Conservation (phyloP, 129 eudicot species). For the Flaveria trinervia region DNA sequence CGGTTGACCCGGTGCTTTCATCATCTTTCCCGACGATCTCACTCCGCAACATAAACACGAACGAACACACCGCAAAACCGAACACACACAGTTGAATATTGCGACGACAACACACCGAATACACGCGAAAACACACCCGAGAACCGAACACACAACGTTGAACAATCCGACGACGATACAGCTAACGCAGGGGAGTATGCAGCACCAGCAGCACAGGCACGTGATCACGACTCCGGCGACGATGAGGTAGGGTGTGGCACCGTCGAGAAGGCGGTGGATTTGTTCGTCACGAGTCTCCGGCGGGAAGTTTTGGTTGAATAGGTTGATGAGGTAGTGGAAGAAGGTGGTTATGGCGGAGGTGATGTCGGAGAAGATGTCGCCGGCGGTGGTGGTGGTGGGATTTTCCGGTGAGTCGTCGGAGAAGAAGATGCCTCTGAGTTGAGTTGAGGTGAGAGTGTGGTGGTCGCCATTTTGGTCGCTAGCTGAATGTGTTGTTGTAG, state of each 20-base stretch:
- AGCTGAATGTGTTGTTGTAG: neutral
- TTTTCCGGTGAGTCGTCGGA: slow-evolving; percentile 5
- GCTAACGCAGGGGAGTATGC: slow-evolving; percentile 26
- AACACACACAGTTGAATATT: slow-evolving; percentile 4
- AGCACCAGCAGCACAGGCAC: slow-evolving; percentile 35
- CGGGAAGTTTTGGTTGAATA: slow-evolving; percentile 46
- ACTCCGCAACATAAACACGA: slow-evolving; percentile 2
- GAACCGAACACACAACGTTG: neutral
- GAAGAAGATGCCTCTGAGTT: slow-evolving; percentile 19
- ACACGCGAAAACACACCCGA: neutral
- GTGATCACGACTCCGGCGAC: slow-evolving; percentile 31
- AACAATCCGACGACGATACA: slow-evolving; percentile 14
- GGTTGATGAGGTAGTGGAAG: neutral
- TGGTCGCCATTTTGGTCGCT: slow-evolving; percentile 21
- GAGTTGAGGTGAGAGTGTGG: slow-evolving; percentile 4
- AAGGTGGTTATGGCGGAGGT: slow-evolving; percentile 18
- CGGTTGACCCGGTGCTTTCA: slow-evolving; percentile 45
- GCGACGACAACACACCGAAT: neutral
- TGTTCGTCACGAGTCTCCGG: slow-evolving; percentile 43
- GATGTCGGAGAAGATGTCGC: slow-evolving; percentile 23
- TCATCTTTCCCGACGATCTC: slow-evolving; percentile 19
- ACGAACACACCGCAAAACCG: slow-evolving; percentile 5
- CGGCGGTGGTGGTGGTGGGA: slow-evolving; percentile 3
- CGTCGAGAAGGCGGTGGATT: slow-evolving; percentile 33
- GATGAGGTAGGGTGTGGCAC: slow-evolving; percentile 41